A percentile compares a stretch with the other conserved stretches of the same genome.
phyloP scores from a whole-genome alignment of 306 rosid genomes.

The Ormosia emarginata region DNA sequence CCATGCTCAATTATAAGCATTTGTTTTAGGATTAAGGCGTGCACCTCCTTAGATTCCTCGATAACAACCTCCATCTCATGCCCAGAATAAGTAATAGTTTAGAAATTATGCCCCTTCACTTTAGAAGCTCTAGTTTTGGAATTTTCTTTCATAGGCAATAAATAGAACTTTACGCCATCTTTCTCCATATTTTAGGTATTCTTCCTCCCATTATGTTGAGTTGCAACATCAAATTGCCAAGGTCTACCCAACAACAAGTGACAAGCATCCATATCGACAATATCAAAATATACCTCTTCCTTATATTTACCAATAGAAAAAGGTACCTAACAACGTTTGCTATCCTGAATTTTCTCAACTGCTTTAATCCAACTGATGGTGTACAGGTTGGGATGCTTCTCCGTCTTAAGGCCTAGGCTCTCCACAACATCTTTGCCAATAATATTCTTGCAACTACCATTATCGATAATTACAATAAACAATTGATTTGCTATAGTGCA shows the following conservation, averaged over 20 bases:
- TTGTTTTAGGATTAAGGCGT: too few relatives aligned
- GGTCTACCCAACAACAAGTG: neutral
- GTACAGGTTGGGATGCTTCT: too few relatives aligned
- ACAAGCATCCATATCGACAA: neutral
- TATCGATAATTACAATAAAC: too few relatives aligned
- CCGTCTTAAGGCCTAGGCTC: too few relatives aligned
- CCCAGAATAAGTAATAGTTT: neutral
- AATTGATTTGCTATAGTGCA: too few relatives aligned
- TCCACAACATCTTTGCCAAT: too few relatives aligned
- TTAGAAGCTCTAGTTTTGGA: neutral
- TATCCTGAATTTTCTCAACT: neutral
- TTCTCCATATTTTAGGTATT: neutral
- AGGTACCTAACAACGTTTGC: neutral
- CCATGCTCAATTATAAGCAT: too few relatives aligned
- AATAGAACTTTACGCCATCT: too few relatives aligned
- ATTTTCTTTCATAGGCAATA: too few relatives aligned
- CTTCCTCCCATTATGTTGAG: neutral
- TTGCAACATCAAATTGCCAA: neutral
- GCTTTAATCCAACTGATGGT: too few relatives aligned
- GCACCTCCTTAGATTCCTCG: neutral
- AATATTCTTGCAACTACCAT: too few relatives aligned
- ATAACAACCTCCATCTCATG: neutral
- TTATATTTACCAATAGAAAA: neutral
- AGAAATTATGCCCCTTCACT: neutral
- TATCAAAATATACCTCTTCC: too few relatives aligned